Conservation (phyloP, 1,284 basidiomycete genomes). For the Pholiota adiposa region DNA sequence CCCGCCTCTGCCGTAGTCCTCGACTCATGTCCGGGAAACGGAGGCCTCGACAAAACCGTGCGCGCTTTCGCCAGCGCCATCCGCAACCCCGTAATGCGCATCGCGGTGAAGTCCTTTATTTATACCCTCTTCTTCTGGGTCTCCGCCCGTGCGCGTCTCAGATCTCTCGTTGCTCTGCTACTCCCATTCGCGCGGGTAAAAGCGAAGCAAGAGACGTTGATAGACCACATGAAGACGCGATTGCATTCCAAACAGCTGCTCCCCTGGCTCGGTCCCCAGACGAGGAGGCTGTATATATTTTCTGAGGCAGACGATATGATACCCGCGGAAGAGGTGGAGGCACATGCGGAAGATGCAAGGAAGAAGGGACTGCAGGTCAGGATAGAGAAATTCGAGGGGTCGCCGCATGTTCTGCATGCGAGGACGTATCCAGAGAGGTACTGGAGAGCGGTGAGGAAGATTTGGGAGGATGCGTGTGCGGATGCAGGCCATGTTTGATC, state of each 20-base stretch:
- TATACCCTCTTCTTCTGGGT: constrained; percentile 12
- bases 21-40: constrained; percentile 54
- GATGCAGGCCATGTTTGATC: background rate
- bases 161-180: background rate
- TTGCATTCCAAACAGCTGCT: constrained; percentile 42
- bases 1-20: constrained; percentile 45
- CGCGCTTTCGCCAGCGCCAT: constrained; percentile 46
- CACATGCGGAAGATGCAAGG: constrained; percentile 42
- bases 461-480: constrained; percentile 36
- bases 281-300: constrained; percentile 58
- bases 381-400: constrained; percentile 48
- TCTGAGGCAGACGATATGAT: constrained; percentile 54
- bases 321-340: constrained; percentile 43
- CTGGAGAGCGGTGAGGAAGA: constrained; percentile 44
- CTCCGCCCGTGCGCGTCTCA: background rate
- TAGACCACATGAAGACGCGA: constrained; percentile 29
- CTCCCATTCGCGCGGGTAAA: background rate
- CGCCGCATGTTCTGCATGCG: constrained; percentile 60
- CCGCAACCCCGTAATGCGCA: constrained; percentile 37
- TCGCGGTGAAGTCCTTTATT: constrained; percentile 20
- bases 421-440: constrained; percentile 51
- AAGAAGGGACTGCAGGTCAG: constrained; percentile 40
- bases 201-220: constrained; percentile 7
- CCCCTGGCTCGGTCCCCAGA: constrained; percentile 46
- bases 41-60: constrained; percentile 31